Conservation (phyloP, 2,329 filamentous ascomycete species). For the Curvularia sp. region DNA sequence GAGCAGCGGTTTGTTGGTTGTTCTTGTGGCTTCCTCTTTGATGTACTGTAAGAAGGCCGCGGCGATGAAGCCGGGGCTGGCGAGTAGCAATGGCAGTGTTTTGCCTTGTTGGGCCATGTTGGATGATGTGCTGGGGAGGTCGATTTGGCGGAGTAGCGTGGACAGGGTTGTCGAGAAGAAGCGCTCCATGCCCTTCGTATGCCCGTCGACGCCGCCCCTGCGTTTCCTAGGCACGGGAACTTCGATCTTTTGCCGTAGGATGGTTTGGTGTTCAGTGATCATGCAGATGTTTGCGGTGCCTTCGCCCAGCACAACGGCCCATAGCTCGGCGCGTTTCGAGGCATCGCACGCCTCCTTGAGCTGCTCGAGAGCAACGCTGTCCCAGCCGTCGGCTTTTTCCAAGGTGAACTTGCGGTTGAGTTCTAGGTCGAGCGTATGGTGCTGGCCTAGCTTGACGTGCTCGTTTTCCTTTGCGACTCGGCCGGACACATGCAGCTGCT, state of each 20-base stretch:
- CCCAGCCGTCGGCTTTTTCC: constrained; percentile 84
- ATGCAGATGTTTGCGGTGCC: constrained; percentile 82
- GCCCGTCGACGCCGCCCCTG: constrained; percentile 65
- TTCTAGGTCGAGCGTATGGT: constrained; percentile 82
- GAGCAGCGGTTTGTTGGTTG: constrained; percentile 75
- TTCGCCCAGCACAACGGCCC: constrained; percentile 94
- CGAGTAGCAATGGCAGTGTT: constrained; percentile 74
- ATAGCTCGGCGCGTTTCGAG: constrained; percentile 80
- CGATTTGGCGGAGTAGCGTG: constrained; percentile 78
- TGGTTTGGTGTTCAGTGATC: constrained; percentile 80
- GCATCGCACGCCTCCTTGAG: constrained; percentile 80
- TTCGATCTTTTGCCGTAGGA: constrained; percentile 75
- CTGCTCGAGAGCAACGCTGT: constrained; percentile 81
- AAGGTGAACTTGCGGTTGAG: constrained; percentile 86
- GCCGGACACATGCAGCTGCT: constrained; percentile 73
- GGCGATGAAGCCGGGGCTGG: constrained; percentile 88
- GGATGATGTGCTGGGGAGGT: constrained; percentile 64
- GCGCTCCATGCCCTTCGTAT: constrained; percentile 73
- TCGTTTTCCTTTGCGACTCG: constrained; percentile 71
- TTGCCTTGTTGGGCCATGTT: constrained; percentile 41
- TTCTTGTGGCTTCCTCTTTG: constrained; percentile 65
- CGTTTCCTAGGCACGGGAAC: constrained; percentile 72
- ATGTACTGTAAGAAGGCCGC: constrained; percentile 80
- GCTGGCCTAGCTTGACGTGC: constrained; percentile 70
- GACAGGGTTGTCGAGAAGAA: constrained; percentile 82